Conservation (phyloP, 1,139 yeast species). For the Pichiaceae sp. region DNA sequence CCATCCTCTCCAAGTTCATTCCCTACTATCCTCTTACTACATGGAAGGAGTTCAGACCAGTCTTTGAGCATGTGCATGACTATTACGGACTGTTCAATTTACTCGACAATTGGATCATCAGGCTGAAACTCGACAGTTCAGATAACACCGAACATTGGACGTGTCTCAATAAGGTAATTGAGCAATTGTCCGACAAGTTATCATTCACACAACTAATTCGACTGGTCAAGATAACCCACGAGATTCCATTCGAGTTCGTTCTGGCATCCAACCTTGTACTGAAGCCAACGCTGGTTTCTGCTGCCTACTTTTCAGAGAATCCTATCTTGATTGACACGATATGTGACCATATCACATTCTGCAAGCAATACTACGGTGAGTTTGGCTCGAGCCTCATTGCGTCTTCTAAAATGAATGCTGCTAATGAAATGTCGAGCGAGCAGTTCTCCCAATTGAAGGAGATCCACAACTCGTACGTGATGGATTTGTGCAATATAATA, state of each 20-base stretch:
- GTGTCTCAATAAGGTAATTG: constrained; percentile 10
- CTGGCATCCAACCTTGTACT: constrained; percentile 26
- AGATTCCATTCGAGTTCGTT: constrained; percentile 16
- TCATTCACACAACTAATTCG: background rate
- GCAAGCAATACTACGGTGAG: constrained; percentile 28
- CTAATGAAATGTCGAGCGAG: constrained; percentile 5
- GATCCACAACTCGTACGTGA: constrained; percentile 45
- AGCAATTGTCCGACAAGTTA: background rate
- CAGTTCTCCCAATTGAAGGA: constrained; percentile 22
- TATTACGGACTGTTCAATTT: background rate
- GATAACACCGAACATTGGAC: constrained; percentile 6
- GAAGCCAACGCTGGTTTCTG: constrained; percentile 32
- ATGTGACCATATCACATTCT: constrained; percentile 40
- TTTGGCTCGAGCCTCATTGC: too few species aligned
- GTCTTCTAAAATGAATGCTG: constrained; percentile 8
- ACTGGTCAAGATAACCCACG: constrained; percentile 19
- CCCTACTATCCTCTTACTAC: constrained; percentile 5
- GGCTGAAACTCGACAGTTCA: background rate
- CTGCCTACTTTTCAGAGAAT: constrained; percentile 30
- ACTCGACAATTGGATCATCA: background rate
- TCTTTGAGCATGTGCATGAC: background rate
- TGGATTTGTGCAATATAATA: constrained; percentile 51
- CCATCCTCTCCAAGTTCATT: constrained; percentile 10
- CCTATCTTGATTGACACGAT: constrained; percentile 38
- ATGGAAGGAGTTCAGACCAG: constrained; percentile 10